phyloP scores from a whole-genome alignment of 306 rosid genomes.

The Potentilla sterilis region DNA sequence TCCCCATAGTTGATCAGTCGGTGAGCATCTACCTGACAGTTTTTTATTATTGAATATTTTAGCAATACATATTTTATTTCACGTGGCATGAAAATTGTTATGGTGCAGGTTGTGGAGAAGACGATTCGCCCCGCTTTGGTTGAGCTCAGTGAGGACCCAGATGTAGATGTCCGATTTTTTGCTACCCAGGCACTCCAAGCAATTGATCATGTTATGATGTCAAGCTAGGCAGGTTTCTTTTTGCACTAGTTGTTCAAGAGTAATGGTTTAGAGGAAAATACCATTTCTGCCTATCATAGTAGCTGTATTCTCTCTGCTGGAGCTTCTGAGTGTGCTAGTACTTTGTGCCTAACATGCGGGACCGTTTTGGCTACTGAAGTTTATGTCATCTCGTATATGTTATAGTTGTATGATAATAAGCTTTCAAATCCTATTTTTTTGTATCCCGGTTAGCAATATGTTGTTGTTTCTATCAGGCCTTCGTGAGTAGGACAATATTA shows the following conservation, averaged over 20 bases:
- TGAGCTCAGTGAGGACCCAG: conserved; percentile 94
- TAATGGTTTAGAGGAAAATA: conserved; percentile 12
- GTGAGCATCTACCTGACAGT: conserved; percentile 43
- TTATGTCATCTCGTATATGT: conserved; percentile 11
- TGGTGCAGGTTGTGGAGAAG: conserved; percentile 78
- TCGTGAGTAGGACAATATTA: neutral
- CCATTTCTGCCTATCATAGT: conserved; percentile 1
- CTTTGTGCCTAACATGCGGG: conserved; percentile 20
- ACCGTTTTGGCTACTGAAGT: neutral
- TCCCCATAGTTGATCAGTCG: conserved; percentile 89
- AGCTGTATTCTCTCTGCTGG: conserved; percentile 27
- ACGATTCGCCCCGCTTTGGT: conserved; percentile 81
- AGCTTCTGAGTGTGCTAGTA: conserved; percentile 21
- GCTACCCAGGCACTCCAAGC: conserved; percentile 89
- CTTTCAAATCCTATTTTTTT: neutral
- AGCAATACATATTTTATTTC: neutral
- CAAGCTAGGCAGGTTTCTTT: conserved; percentile 52
- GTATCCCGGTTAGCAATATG: neutral
- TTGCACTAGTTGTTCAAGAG: conserved; percentile 9
- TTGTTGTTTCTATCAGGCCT: conserved; percentile 10
- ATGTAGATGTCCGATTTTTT: conserved; percentile 86
- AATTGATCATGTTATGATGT: conserved; percentile 83
- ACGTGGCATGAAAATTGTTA: conserved; percentile 19
- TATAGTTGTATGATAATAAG: conserved; percentile 3
- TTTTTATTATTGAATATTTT: neutral